A percentile compares a stretch with the other conserved stretches of the same genome.
These are phyloP conservation scores for Seiridium cupressi DNA, from an alignment of 2,329 filamentous ascomycete genomes.

Conservation along the genomic window DNA sequence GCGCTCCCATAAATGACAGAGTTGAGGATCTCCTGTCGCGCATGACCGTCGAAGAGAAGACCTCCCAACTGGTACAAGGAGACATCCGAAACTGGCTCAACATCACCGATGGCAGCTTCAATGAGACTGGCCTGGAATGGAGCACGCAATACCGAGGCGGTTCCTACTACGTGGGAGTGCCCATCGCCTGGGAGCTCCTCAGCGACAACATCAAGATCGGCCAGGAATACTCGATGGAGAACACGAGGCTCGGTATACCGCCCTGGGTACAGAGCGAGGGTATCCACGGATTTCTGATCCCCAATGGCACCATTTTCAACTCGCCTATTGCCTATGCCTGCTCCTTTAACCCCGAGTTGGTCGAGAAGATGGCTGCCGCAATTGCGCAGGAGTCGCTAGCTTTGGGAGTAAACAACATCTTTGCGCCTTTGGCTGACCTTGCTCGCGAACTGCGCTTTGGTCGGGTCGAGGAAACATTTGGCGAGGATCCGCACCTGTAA, in stretches of 20 bases:
- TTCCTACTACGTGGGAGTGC: constrained; percentile 70
- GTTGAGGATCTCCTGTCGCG: constrained; percentile 66
- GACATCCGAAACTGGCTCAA: constrained; percentile 75
- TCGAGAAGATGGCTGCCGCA: constrained; percentile 64
- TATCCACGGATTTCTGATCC: constrained; percentile 69
- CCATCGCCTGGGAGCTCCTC: constrained; percentile 62
- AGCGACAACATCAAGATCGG: constrained; percentile 60
- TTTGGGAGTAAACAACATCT: constrained; percentile 71
- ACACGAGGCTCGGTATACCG: constrained; percentile 68
- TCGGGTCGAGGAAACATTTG: constrained; percentile 71
- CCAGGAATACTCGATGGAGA: constrained; percentile 67
- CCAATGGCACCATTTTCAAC: constrained; percentile 77
- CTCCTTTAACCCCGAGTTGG: constrained; percentile 64
- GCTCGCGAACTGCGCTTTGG: constrained; percentile 71
- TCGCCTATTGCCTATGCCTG: constrained; percentile 72
- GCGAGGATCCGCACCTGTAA: constrained; percentile 65
- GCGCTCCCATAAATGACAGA: constrained; percentile 60
- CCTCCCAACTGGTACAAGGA: constrained; percentile 66
- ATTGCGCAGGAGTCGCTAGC: constrained; percentile 66
- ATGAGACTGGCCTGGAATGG: constrained; percentile 63
- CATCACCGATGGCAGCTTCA: constrained; percentile 63
- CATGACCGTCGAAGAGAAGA: constrained; percentile 76
- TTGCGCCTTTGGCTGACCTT: constrained; percentile 69
- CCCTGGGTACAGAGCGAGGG: constrained; percentile 73
- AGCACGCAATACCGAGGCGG: constrained; percentile 67